Conservation (phyloP, 2,329 filamentous ascomycete species). For the Akanthomyces lecanii region DNA sequence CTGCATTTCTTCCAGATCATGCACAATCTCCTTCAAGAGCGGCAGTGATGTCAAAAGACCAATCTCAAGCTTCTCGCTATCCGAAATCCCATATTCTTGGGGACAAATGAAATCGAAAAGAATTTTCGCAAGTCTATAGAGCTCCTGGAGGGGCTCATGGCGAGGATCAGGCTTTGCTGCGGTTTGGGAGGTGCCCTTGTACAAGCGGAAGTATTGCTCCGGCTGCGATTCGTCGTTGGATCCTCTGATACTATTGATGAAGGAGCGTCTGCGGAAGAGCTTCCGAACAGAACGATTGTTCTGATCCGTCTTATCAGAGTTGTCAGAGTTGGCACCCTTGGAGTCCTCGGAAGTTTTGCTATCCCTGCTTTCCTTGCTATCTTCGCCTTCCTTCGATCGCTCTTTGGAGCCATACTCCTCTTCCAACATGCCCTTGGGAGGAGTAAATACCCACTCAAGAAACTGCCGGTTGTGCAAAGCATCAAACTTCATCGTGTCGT, state of each 20-base stretch:
- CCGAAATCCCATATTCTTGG: constrained; percentile 94
- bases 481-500: constrained; percentile 99
- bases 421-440: constrained; percentile 71
- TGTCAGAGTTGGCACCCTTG: constrained; percentile 28
- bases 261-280: constrained; percentile 58
- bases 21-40: constrained; percentile 91
- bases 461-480: constrained; percentile 95
- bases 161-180: constrained; percentile 73
- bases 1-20: constrained; percentile 95
- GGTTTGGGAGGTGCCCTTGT: constrained; percentile 68
- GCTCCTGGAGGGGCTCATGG: constrained; percentile 82
- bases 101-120: constrained; percentile 98
- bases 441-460: constrained; percentile 95
- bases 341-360: constrained; percentile 29
- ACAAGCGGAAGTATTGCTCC: constrained; percentile 84
- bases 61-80: constrained; percentile 97
- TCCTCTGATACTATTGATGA: constrained; percentile 51
- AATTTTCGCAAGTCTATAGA: constrained; percentile 91
- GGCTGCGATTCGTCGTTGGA: constrained; percentile 53
- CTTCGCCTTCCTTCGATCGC: constrained; percentile 35
- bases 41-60: constrained; percentile 90
- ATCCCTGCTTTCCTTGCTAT: constrained; percentile 41
- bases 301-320: constrained; percentile 39
- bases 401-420: constrained; percentile 55
- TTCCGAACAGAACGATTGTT: constrained; percentile 32